Evolutionary conservation across 2,329 filamentous ascomycete species (phyloP).

Genomic region (Nigrospora sphaerica): DNA sequence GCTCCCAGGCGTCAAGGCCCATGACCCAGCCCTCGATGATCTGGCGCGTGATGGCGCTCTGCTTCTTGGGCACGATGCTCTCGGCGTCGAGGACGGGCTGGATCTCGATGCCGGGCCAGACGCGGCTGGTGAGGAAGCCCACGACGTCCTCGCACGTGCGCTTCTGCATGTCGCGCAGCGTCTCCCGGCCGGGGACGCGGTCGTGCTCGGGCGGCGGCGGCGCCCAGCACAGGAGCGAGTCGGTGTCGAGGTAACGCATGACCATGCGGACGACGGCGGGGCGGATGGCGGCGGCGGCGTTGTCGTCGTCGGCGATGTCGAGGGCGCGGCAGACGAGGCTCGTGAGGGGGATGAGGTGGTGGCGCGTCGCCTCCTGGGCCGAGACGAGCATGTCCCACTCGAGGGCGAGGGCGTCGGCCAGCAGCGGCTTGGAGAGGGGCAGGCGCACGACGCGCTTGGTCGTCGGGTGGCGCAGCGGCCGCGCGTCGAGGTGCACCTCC

Average conservation of each 20-base stretch:
- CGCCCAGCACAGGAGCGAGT: conserved; percentile 88
- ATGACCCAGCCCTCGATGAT: conserved; percentile 73
- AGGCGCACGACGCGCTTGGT: conserved; percentile 66
- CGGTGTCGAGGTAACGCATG: conserved; percentile 84
- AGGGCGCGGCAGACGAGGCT: conserved; percentile 76
- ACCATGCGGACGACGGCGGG: conserved; percentile 58
- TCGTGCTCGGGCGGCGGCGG: conserved; percentile 44
- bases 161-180: conserved; percentile 67
- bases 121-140: conserved; percentile 58
- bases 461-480: conserved; percentile 71
- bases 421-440: conserved; percentile 67
- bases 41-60: conserved; percentile 67
- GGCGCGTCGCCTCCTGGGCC: conserved; percentile 74
- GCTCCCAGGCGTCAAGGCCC: conserved; percentile 67
- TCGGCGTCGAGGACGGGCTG: conserved; percentile 70
- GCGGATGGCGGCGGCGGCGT: conserved; percentile 36
- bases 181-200: conserved; percentile 40
- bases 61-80: conserved; percentile 67
- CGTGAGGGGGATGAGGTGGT: conserved; percentile 86
- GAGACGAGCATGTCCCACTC: conserved; percentile 88
- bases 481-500: conserved; percentile 67
- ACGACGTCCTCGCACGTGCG: conserved; percentile 64
- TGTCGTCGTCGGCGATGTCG: conserved; percentile 55
- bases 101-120: conserved; percentile 82
- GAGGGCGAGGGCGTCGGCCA: conserved; percentile 78